Evolutionary conservation across 2,329 filamentous ascomycete genomes (phyloP), one percentile per base, ranked within the genome.

Genomic region (Alternaria hordeiaustralica): DNA sequence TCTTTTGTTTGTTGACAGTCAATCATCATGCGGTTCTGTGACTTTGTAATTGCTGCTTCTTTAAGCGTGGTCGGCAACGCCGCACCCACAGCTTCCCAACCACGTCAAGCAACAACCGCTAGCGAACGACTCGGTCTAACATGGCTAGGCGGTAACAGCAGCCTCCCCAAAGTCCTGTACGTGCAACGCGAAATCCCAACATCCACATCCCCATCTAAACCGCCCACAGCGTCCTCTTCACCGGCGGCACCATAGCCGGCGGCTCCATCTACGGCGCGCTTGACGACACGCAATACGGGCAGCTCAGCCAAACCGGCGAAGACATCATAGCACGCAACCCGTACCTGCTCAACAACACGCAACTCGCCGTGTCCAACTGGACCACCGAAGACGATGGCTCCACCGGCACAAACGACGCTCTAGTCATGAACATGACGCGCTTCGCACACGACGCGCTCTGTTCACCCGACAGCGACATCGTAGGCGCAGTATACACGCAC

Each of bases 391-490:
- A 36, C 9, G 60, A 71, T 23, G 63, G 66, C 20, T 75, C 72
- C 0, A 75, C 73, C 0, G 74, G 73, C 10, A 75, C 72, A 4
- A 73, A 71, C 30, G 74, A 76, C 56, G 67, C 69, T 5, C 44
- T 76, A 1, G 74, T 73, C 26, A 76, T 75, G 73, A 74, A 76
- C 61, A 76, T 76, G 74, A 75, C 73, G 6, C 66, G 73, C 5
- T 76, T 76, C 46, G 68, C 67, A 1, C 58, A 73, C 41, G 70
- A 74, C 36, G 73, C 73, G 2, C 49, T 76, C 3, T 76, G 73
- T 30, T 74, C 71, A 0, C 49, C 60, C 11, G 73, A 76, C 43
- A 75, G 72, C 25, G 74, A 76, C 28, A 76, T 76, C 6, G 67
- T 61, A 10, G 74, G 74, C 10, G 73, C 73, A 0, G 65, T 76